These are phyloP conservation scores for Furcasterigmium sp. DNA, from an alignment of 2,329 filamentous ascomycete genomes.

Conservation along the genomic window DNA sequence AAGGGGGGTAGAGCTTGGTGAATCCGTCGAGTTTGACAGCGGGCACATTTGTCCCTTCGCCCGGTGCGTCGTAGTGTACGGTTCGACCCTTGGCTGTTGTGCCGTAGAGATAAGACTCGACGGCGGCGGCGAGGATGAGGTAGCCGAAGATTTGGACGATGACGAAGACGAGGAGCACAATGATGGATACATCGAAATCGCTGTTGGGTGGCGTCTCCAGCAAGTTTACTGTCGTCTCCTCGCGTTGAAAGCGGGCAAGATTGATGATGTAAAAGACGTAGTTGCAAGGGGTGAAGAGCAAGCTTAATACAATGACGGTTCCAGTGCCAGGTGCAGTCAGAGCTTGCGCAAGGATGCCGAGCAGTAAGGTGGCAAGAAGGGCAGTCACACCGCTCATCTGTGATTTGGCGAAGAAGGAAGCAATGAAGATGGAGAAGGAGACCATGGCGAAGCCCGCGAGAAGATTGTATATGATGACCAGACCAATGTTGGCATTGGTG, in stretches of 20 bases:
- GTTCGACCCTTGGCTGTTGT: neutral
- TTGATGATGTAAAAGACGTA: slow-evolving; percentile 76
- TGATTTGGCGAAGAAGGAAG: slow-evolving; percentile 78
- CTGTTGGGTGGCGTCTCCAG: slow-evolving; percentile 55
- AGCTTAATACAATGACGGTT: slow-evolving; percentile 62
- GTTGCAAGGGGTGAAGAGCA: slow-evolving; percentile 83
- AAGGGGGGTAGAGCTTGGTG: slow-evolving; percentile 72
- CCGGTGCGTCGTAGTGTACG: slow-evolving; percentile 13
- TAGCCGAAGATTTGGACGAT: slow-evolving; percentile 74
- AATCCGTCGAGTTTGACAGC: slow-evolving; percentile 70
- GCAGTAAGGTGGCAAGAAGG: slow-evolving; percentile 65
- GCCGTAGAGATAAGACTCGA: slow-evolving; percentile 49
- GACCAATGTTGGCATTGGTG: slow-evolving; percentile 52
- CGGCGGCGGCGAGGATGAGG: slow-evolving; percentile 65
- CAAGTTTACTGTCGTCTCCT: slow-evolving; percentile 56
- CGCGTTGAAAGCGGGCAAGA: slow-evolving; percentile 70
- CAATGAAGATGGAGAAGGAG: slow-evolving; percentile 76
- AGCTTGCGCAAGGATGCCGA: slow-evolving; percentile 80
- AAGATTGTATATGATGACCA: slow-evolving; percentile 71
- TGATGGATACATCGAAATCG: slow-evolving; percentile 65
- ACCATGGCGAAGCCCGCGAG: slow-evolving; percentile 71
- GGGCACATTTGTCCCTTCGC: slow-evolving; percentile 24
- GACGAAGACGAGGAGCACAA: slow-evolving; percentile 73
- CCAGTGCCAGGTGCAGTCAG: slow-evolving; percentile 56
- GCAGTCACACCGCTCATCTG: slow-evolving; percentile 82